phyloP scores from a whole-genome alignment of 176 grass and related monocot species.

The Pontederia paniculata region DNA sequence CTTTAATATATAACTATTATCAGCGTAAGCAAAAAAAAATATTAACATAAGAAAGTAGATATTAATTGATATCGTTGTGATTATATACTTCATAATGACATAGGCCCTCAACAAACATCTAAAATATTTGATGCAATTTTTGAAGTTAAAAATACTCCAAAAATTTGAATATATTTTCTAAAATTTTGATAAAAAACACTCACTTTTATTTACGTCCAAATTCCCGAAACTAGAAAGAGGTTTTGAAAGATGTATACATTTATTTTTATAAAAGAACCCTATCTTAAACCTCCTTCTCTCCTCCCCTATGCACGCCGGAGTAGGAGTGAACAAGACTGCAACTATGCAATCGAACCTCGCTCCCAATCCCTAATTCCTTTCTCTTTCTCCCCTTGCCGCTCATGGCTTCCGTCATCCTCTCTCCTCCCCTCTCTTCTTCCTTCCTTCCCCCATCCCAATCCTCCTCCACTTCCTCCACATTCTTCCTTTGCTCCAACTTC shows the following conservation, averaged over 20 bases:
- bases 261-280: background rate
- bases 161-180: no score
- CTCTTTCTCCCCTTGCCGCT: background rate
- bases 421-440: background rate
- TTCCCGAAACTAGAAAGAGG: no score
- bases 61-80: no score
- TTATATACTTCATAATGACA: no score
- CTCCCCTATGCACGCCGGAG: background rate
- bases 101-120: no score
- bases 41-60: no score
- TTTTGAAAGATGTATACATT: background rate
- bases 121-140: no score
- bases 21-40: no score
- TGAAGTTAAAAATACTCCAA: no score
- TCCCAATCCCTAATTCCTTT: background rate
- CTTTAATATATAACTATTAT: no score
- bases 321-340: background rate
- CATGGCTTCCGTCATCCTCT: constrained; percentile 8
- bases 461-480: background rate
- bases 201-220: no score
- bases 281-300: background rate
- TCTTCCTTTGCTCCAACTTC: background rate
- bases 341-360: background rate
- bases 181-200: no score
- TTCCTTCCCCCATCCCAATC: background rate